Conservation (phyloP, 2,329 filamentous ascomycete species). For the Colletotrichum zoysiae region DNA sequence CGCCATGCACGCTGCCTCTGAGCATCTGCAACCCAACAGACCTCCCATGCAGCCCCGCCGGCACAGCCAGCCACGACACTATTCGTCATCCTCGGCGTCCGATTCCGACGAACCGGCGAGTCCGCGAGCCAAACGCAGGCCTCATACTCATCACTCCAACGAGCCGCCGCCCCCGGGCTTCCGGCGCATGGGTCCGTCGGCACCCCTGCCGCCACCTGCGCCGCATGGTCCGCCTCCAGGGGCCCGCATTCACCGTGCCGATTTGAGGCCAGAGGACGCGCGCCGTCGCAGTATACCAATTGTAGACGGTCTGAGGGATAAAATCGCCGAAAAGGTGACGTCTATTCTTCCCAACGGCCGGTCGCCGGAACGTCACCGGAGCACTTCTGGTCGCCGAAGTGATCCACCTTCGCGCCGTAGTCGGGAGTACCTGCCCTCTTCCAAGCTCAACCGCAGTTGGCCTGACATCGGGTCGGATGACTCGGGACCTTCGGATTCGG, state of each 20-base stretch:
- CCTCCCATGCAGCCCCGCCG: constrained; percentile 53
- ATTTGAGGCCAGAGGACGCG: constrained; percentile 53
- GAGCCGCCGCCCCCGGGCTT: constrained; percentile 48
- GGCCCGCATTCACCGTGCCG: constrained; percentile 51
- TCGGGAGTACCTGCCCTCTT: constrained; percentile 56
- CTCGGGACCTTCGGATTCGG: constrained; percentile 51
- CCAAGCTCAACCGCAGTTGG: constrained; percentile 56
- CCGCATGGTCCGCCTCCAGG: constrained; percentile 44
- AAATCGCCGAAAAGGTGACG: constrained; percentile 59
- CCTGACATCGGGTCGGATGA: constrained; percentile 56
- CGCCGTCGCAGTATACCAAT: constrained; percentile 53
- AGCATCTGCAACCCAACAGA: constrained; percentile 54
- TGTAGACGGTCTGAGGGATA: constrained; percentile 58
- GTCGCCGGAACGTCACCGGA: constrained; percentile 52
- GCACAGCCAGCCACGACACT: constrained; percentile 63
- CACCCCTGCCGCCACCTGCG: constrained; percentile 47
- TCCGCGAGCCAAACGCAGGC: constrained; percentile 44
- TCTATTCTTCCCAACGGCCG: constrained; percentile 57
- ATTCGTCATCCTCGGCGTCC: constrained; percentile 59
- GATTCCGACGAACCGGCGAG: constrained; percentile 49
- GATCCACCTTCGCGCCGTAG: constrained; percentile 42
- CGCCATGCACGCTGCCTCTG: constrained; percentile 43
- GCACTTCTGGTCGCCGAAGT: constrained; percentile 49
- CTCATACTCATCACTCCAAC: constrained; percentile 43
- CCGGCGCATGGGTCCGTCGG: constrained; percentile 51